These are phyloP conservation scores for Russula sp. DNA, from an alignment of 768 basidiomycete species.

Conservation along the genomic window DNA sequence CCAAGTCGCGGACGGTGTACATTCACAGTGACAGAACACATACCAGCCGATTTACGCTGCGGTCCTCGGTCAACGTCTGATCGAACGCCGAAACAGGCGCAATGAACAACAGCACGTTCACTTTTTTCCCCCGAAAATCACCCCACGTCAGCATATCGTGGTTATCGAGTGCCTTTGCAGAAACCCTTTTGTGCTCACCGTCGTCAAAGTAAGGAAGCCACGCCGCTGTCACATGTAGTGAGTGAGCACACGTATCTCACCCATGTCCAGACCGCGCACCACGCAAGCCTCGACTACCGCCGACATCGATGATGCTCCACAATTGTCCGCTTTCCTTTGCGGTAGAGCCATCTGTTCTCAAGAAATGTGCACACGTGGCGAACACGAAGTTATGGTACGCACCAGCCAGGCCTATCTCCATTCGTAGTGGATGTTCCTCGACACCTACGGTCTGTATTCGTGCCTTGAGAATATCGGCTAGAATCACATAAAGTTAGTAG, in stretches of 20 bases:
- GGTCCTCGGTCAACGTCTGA: conserved; percentile 54
- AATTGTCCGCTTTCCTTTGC: conserved; percentile 31
- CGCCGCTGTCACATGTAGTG: conserved; percentile 34
- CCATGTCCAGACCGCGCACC: conserved; percentile 30
- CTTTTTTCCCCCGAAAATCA: conserved; percentile 26
- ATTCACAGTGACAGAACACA: conserved; percentile 14
- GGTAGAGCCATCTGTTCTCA: background rate
- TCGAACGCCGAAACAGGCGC: conserved; percentile 61
- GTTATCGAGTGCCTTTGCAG: background rate
- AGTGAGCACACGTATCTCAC: background rate
- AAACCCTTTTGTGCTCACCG: conserved; percentile 31
- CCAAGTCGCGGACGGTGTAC: conserved; percentile 1
- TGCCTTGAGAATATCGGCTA: conserved; percentile 58
- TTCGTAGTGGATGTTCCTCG: conserved; percentile 50
- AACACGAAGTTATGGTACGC: conserved; percentile 9
- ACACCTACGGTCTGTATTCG: conserved; percentile 58
- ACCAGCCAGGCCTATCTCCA: conserved; percentile 35
- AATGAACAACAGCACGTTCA: conserved; percentile 59
- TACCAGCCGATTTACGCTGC: conserved; percentile 52
- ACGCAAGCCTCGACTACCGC: conserved; percentile 50
- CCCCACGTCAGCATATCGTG: background rate
- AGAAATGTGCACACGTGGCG: background rate
- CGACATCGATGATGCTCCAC: conserved; percentile 65
- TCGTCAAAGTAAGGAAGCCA: conserved; percentile 70
- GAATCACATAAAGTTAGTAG: background rate